Evolutionary conservation across 2,329 filamentous ascomycete genomes (phyloP).

Genomic region (Sporothrix luriei): DNA sequence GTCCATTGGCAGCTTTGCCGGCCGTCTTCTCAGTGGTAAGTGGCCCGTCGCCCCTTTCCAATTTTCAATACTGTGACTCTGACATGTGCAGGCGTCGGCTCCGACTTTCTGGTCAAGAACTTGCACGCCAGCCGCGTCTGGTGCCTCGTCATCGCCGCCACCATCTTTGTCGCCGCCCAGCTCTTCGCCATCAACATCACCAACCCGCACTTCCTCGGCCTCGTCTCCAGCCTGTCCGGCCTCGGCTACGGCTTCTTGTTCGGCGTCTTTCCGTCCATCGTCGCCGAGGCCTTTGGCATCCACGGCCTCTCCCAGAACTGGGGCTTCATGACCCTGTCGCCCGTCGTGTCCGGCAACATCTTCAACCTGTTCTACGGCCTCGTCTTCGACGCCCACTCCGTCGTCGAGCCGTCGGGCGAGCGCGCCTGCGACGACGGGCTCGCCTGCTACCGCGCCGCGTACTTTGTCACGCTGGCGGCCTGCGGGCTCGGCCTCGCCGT

Average conservation of each 20-base stretch:
- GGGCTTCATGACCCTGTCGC: constrained; percentile 90
- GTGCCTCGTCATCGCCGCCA: constrained; percentile 79
- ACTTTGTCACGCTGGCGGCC: constrained; percentile 73
- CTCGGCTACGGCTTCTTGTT: constrained; percentile 92
- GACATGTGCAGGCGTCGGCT: constrained; percentile 70
- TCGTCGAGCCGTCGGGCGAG: constrained; percentile 68
- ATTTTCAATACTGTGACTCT: background rate
- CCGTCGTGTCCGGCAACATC: constrained; percentile 82
- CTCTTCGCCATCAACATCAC: constrained; percentile 72
- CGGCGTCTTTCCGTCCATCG: constrained; percentile 86
- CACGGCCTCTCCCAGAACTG: constrained; percentile 90
- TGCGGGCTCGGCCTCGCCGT: constrained; percentile 70
- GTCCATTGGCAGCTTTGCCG: constrained; percentile 83
- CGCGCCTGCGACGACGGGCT: constrained; percentile 76
- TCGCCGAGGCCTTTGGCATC: constrained; percentile 89
- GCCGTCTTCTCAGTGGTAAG: constrained; percentile 75
- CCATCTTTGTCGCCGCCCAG: constrained; percentile 79
- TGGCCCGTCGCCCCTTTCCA: background rate
- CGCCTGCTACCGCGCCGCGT: constrained; percentile 78
- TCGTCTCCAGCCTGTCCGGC: constrained; percentile 82
- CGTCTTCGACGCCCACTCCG: constrained; percentile 79
- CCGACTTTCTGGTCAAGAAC: constrained; percentile 83
- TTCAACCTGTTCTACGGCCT: constrained; percentile 90
- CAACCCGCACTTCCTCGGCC: constrained; percentile 73
- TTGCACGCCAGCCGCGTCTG: constrained; percentile 82